Evolutionary conservation across 345 rosid genomes (phyloP), one percentile per base, ranked within the genome.

Genomic region (Populus deltoides): DNA sequence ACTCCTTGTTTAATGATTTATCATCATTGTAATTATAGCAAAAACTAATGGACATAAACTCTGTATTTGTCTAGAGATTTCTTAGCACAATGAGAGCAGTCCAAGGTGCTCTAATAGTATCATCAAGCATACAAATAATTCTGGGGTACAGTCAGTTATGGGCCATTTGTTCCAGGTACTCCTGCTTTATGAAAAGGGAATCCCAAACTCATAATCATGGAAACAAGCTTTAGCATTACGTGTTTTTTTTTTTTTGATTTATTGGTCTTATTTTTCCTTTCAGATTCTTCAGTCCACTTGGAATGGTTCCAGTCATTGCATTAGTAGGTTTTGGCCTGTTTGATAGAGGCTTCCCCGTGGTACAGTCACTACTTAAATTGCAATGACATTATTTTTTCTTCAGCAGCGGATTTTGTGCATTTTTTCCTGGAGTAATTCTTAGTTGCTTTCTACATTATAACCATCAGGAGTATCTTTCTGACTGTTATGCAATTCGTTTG

Each of bases 201-300:
- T 11, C 13, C 66, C 27, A 24, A 70, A 72, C 8, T 61, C 77
- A 57, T 68, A 25, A 68, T 73, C 24, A 9, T 10, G 29, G 51
- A 49, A 53, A 41, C 74, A 49, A 63, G 36, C 4, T 80, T n/a
- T 22, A 68, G 24, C 71, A 69, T 39, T 16, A 41, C 7, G 0
- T 75, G 25, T 45, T 3, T 35, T 68, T 72, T 8, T 29, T 18
- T 62, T 75, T 13, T 7, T 59, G 66, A 77, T 61, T 22, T 36
- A 9, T 25, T 68, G 27, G 72, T n/a, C 51, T 66, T 27, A 27
- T 77, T 10, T 43, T 55, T 5, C 25, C 35, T 70, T 85, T 27
- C 93, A 96, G 99, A 89, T 96, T 96, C 87, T 96, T 93, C 75
- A 96, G 99, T 78, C 99, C 99, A 13, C 89, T 96, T 77, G 97